A percentile compares a stretch with the other conserved stretches of the same genome.
These are phyloP conservation scores for Magnolia officinalis DNA, from an alignment of 164 flowering plant genomes.

Conservation along the genomic window DNA sequence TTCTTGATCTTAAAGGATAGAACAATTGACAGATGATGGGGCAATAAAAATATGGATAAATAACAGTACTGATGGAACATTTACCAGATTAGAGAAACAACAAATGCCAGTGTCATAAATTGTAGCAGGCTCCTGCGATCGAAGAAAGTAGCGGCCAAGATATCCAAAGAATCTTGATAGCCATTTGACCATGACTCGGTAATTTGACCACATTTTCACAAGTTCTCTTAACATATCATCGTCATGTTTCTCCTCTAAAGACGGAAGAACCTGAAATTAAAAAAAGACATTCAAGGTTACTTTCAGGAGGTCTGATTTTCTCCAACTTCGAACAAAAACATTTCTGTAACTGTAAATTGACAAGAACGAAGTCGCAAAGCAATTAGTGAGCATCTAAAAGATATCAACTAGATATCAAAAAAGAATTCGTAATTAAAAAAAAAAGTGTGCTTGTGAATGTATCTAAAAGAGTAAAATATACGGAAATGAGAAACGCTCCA, in stretches of 20 bases:
- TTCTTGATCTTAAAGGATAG: background rate
- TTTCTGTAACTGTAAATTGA: too few relatives aligned
- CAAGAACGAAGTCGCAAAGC: too few relatives aligned
- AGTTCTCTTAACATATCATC: constrained; percentile 40
- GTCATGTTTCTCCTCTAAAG: constrained; percentile 30
- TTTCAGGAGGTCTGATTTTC: too few relatives aligned
- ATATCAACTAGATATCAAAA: too few relatives aligned
- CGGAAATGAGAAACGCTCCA: too few relatives aligned
- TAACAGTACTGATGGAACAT: background rate
- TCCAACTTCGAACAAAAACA: too few relatives aligned
- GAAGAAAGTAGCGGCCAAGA: constrained; percentile 37
- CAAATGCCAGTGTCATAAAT: constrained; percentile 32
- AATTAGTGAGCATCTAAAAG: too few relatives aligned
- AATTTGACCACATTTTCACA: constrained; percentile 41
- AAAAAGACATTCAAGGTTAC: too few relatives aligned
- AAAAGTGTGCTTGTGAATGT: too few relatives aligned
- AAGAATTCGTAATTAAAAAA: too few relatives aligned
- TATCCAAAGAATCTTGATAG: constrained; percentile 38
- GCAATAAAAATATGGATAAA: too few relatives aligned
- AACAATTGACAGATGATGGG: background rate
- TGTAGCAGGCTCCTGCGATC: constrained; percentile 25
- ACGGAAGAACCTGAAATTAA: constrained; percentile 20
- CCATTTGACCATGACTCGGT: constrained; percentile 43
- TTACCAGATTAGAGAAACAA: constrained; percentile 39
- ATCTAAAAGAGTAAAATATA: too few relatives aligned